These are phyloP conservation scores for Solanum chiquidenum DNA, from an alignment of 257 asterid genomes.

Conservation along the genomic window DNA sequence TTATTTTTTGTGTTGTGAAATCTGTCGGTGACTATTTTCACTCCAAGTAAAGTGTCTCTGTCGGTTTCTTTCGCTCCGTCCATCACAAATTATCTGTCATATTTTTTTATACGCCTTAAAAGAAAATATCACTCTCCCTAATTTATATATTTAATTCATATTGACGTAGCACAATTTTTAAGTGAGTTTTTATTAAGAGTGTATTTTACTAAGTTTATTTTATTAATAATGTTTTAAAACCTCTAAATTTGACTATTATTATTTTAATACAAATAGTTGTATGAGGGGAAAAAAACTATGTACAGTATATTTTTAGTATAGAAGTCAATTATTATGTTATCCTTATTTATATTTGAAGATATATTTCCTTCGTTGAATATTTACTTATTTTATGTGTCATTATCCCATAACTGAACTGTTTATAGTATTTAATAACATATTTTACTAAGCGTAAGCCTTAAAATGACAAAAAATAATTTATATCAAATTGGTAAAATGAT, in stretches of 20 bases:
- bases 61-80: neutral
- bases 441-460: neutral
- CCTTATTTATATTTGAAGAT: neutral
- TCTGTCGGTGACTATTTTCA: slow-evolving; percentile 4
- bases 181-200: neutral
- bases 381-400: neutral
- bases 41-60: neutral
- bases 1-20: neutral
- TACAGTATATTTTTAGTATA: no score
- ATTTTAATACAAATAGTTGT: no score
- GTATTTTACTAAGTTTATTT: neutral
- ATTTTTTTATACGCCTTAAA: neutral
- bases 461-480: no score
- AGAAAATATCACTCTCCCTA: neutral
- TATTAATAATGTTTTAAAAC: neutral
- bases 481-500: no score
- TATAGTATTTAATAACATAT: neutral
- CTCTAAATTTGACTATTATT: neutral
- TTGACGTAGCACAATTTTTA: neutral
- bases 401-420: neutral
- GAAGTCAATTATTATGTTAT: neutral
- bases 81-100: neutral
- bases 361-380: neutral
- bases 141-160: neutral
- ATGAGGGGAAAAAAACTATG: no score